A percentile compares a stretch with the other conserved stretches of the same genome.
phyloP scores from a whole-genome alignment of 1,284 basidiomycete species.

The Puccinia hordei region DNA sequence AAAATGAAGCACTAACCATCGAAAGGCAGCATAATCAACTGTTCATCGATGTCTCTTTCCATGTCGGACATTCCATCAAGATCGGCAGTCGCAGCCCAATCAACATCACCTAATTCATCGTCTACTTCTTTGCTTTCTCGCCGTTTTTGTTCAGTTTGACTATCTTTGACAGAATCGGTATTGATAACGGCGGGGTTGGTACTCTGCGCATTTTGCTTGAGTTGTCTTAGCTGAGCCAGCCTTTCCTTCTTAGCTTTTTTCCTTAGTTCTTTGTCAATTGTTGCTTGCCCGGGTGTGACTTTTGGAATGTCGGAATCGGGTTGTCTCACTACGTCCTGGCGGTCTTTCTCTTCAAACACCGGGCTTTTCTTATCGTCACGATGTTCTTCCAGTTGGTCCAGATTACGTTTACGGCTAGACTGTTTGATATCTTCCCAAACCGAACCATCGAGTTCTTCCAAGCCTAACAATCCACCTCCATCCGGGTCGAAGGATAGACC shows the following conservation, averaged over 20 bases:
- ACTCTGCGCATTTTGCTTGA: constrained; percentile 8
- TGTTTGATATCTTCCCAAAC: constrained; percentile 44
- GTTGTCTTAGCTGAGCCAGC: constrained; percentile 25
- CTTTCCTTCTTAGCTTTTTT: constrained; percentile 47
- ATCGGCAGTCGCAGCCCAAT: constrained; percentile 44
- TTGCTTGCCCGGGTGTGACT: not conserved
- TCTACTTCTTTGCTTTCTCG: not conserved
- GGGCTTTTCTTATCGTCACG: not conserved
- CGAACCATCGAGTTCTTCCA: constrained; percentile 50
- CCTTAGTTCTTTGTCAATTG: constrained; percentile 27
- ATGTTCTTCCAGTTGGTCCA: constrained; percentile 9
- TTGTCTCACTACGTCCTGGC: not conserved
- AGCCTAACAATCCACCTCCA: constrained; percentile 45
- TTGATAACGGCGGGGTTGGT: not conserved
- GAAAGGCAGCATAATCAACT: constrained; percentile 31
- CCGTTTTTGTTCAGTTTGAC: not conserved
- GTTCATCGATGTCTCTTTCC: constrained; percentile 26
- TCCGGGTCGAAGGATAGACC: constrained; percentile 47
- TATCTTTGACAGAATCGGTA: not conserved
- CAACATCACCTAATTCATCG: constrained; percentile 29
- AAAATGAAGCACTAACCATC: constrained; percentile 32
- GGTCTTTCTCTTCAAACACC: not conserved
- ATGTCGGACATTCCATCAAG: constrained; percentile 47
- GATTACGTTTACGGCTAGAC: constrained; percentile 19
- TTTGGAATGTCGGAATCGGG: not conserved